These are phyloP conservation scores for Ophiostoma quercus DNA, from an alignment of 2,329 filamentous ascomycete genomes.

Conservation along the genomic window DNA sequence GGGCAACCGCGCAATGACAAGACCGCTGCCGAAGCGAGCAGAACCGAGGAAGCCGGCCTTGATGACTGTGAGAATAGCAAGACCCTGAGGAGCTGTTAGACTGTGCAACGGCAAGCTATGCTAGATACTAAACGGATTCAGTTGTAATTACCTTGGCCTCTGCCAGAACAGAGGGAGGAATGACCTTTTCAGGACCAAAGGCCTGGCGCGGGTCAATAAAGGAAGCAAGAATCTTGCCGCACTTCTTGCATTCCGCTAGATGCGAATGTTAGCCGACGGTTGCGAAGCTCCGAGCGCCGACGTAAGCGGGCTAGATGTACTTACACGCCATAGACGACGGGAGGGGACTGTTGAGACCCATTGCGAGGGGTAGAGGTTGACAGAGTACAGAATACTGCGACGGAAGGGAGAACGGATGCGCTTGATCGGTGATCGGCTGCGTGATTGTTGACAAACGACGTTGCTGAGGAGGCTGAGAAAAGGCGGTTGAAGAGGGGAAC, in stretches of 20 bases:
- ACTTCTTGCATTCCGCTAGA: slow-evolving; percentile 93
- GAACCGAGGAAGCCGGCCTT: slow-evolving; percentile 84
- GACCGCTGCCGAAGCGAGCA: slow-evolving; percentile 72
- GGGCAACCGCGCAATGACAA: slow-evolving; percentile 72
- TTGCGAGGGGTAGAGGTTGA: slow-evolving; percentile 31
- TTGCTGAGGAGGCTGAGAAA: slow-evolving; percentile 7
- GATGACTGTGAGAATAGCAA: slow-evolving; percentile 79
- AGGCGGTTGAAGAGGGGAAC: slow-evolving; percentile 15
- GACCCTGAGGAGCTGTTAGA: slow-evolving; percentile 47
- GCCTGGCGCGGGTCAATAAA: slow-evolving; percentile 91
- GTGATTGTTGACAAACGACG: not conserved
- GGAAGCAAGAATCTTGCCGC: slow-evolving; percentile 87
- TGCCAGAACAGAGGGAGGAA: slow-evolving; percentile 81
- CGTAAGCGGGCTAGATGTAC: slow-evolving; percentile 33
- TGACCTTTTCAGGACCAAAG: slow-evolving; percentile 95
- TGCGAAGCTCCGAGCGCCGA: not conserved
- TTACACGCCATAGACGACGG: slow-evolving; percentile 64
- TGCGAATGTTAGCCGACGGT: not conserved
- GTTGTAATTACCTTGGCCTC: slow-evolving; percentile 69
- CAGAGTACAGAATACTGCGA: slow-evolving; percentile 2
- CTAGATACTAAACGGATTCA: not conserved
- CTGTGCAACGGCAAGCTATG: not conserved
- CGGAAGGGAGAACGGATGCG: not conserved
- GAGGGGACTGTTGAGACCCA: slow-evolving; percentile 63
- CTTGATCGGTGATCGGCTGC: not conserved